Percentiles rank a stretch among this genome's conserved stretches.
Evolutionary conservation across 1,139 yeast genomes (phyloP).

Genomic region (Kurtzmaniella natalensis): DNA sequence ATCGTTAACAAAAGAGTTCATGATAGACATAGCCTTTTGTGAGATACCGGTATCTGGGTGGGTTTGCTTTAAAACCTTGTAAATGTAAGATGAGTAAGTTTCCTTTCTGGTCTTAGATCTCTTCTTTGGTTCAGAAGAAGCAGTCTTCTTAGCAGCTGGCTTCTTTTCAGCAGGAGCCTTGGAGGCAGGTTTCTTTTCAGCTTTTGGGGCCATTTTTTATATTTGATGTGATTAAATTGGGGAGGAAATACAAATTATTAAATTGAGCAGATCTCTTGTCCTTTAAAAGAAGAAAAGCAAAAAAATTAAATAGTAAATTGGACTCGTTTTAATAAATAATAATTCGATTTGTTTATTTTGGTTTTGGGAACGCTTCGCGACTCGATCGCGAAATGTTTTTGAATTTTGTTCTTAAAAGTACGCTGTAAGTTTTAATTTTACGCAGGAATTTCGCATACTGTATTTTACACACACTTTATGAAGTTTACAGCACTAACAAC

Average conservation of each 20-base stretch:
- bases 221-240: neutral
- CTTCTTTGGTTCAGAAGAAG: slow-evolving; percentile 73
- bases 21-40: slow-evolving; percentile 90
- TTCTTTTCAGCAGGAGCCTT: slow-evolving; percentile 91
- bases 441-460: too few species aligned
- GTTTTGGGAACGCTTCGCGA: too few species aligned
- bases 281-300: neutral
- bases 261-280: too few species aligned
- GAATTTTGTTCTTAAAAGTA: too few species aligned
- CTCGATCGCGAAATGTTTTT: too few species aligned
- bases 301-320: slow-evolving; percentile 3
- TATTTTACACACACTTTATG: too few species aligned
- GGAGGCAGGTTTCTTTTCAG: slow-evolving; percentile 90
- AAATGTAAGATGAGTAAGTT: slow-evolving; percentile 89
- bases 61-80: slow-evolving; percentile 90
- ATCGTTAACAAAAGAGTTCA: slow-evolving; percentile 92
- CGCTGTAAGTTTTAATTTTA: too few species aligned
- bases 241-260: too few species aligned
- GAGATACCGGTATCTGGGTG: slow-evolving; percentile 97
- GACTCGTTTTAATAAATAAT: too few species aligned
- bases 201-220: slow-evolving; percentile 74
- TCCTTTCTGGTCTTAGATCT: slow-evolving; percentile 90
- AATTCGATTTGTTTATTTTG: too few species aligned
- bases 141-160: slow-evolving; percentile 82
- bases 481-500: too few species aligned